phyloP scores from a whole-genome alignment of 176 grass and related monocot genomes.

The Dactylis glomerata region DNA sequence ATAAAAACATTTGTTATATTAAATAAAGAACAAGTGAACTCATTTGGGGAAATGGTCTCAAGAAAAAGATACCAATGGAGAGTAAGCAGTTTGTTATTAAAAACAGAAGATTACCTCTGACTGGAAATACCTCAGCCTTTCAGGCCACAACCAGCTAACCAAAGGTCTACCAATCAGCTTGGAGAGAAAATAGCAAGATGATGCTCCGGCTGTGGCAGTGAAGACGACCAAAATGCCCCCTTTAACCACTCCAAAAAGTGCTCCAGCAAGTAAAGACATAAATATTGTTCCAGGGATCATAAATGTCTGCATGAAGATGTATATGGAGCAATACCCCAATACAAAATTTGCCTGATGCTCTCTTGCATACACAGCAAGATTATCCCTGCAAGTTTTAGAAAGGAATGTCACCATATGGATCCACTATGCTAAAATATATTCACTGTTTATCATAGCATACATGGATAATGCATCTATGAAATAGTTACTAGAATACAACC shows the following conservation, averaged over 20 bases:
- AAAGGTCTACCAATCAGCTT: constrained; percentile 94
- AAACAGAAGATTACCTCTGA: constrained; percentile 64
- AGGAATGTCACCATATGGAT: constrained; percentile 19
- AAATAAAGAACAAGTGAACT: background rate
- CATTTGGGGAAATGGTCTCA: background rate
- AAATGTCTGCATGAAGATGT: constrained; percentile 99
- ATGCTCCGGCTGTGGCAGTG: constrained; percentile 89
- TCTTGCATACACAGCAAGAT: constrained; percentile 90
- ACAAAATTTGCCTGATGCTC: constrained; percentile 87
- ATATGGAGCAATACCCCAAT: constrained; percentile 94
- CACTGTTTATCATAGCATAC: background rate
- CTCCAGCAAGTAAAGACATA: constrained; percentile 94
- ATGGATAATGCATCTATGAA: constrained; percentile 10
- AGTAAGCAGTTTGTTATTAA: background rate
- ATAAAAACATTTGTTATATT: constrained; percentile 28
- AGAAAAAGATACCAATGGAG: constrained; percentile 22
- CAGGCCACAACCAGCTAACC: constrained; percentile 85
- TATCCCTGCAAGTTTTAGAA: constrained; percentile 70
- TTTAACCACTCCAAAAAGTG: constrained; percentile 94
- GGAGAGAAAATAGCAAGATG: constrained; percentile 92
- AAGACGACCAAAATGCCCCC: constrained; percentile 83
- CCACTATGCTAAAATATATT: background rate
- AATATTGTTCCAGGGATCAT: constrained; percentile 99
- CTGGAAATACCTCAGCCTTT: constrained; percentile 92
- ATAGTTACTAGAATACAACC: background rate